These are phyloP conservation scores for Amphichorda felina DNA, from an alignment of 2,329 filamentous ascomycete genomes.

Conservation along the genomic window DNA sequence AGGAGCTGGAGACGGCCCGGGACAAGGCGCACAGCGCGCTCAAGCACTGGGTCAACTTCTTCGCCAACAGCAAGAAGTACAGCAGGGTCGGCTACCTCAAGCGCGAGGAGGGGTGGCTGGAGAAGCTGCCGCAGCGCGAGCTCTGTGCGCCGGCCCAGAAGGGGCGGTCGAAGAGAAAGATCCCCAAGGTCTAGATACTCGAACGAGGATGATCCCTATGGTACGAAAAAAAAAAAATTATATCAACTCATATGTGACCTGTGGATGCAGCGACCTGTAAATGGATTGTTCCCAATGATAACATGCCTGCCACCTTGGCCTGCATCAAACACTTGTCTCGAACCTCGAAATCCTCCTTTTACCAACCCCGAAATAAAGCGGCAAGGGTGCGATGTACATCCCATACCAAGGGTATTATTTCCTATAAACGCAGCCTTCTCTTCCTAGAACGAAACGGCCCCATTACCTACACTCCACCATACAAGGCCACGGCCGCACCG, in stretches of 20 bases:
- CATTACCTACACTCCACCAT: too few species aligned
- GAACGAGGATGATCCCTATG: too few species aligned
- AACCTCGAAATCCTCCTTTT: conserved; percentile 1
- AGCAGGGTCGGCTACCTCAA: conserved; percentile 65
- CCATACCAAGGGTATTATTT: too few species aligned
- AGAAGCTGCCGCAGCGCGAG: conserved; percentile 46
- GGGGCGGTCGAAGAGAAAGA: conserved; percentile 36
- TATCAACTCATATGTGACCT: too few species aligned
- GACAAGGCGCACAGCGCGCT: conserved; percentile 55
- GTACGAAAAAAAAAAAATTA: too few species aligned
- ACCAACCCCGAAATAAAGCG: neutral
- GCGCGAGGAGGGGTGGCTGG: conserved; percentile 46
- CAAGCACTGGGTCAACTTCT: conserved; percentile 75
- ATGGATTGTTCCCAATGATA: neutral
- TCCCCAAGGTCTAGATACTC: conserved; percentile 4
- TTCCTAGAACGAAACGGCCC: too few species aligned
- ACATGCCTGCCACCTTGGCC: neutral
- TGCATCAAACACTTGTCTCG: neutral
- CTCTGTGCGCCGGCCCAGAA: conserved; percentile 63
- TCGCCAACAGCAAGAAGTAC: conserved; percentile 70
- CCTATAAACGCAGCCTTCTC: too few species aligned
- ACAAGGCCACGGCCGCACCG: conserved; percentile 29
- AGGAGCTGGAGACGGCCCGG: conserved; percentile 54
- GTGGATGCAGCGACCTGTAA: conserved; percentile 1
- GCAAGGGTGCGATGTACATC: too few species aligned